phyloP scores from a whole-genome alignment of 768 basidiomycete genomes.

The Cantharellus cinnabarinus region DNA sequence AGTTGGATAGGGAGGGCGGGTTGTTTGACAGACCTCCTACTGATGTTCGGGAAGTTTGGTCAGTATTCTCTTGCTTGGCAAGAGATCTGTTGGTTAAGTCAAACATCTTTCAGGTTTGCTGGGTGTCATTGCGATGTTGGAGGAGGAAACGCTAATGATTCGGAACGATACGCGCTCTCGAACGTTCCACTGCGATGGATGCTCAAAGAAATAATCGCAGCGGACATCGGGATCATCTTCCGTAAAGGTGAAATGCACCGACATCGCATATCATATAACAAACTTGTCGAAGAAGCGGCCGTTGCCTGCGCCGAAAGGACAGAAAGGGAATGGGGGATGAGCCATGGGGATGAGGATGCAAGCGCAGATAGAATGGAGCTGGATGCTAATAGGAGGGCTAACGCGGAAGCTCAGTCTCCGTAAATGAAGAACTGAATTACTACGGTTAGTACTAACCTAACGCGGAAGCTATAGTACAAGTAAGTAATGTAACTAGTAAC shows the following conservation, averaged over 20 bases:
- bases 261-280: neutral
- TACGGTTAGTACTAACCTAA: too few relatives aligned
- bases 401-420: too few relatives aligned
- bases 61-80: constrained; percentile 43
- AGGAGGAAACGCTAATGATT: constrained; percentile 30
- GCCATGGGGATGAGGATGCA: constrained; percentile 31
- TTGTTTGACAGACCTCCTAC: constrained; percentile 17
- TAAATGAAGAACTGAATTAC: too few relatives aligned
- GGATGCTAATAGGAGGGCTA: too few relatives aligned
- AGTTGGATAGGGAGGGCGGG: neutral
- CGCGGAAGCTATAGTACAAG: too few relatives aligned
- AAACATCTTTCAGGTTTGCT: neutral
- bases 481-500: too few relatives aligned
- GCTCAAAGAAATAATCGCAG: constrained; percentile 7
- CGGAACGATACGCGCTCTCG: neutral
- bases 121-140: constrained; percentile 34
- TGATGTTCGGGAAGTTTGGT: constrained; percentile 59
- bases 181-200: constrained; percentile 9
- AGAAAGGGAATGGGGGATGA: too few relatives aligned
- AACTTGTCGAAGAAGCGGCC: neutral
- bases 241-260: neutral
- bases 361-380: constrained; percentile 43
- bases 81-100: constrained; percentile 25
- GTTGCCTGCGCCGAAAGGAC: too few relatives aligned
- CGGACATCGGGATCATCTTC: constrained; percentile 4